A percentile compares a stretch with the other conserved stretches of the same genome.
These are phyloP conservation scores for Fraxinus xanthoxyloides DNA, from an alignment of 305 asterid genomes.

Conservation along the genomic window DNA sequence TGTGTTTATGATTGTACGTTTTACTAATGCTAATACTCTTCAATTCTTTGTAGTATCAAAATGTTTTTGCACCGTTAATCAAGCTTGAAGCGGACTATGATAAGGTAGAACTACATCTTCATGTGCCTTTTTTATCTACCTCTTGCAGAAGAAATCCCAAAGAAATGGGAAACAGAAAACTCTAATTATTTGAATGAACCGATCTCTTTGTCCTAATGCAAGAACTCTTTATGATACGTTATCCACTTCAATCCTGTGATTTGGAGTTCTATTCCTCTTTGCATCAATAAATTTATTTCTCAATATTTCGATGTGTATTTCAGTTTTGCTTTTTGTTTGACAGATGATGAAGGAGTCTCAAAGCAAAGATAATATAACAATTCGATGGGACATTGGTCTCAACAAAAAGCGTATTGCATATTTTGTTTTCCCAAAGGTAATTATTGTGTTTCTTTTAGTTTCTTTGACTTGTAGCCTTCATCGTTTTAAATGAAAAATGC, in stretches of 20 bases:
- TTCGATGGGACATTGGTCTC: constrained; percentile 99
- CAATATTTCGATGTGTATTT: constrained; percentile 2
- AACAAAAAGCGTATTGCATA: constrained; percentile 97
- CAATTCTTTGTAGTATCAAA: constrained; percentile 78
- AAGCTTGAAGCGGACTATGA: constrained; percentile 99
- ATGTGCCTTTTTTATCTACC: not conserved
- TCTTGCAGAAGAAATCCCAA: not conserved
- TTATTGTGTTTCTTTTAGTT: constrained; percentile 9
- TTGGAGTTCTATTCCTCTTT: not conserved
- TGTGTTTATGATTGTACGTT: constrained; percentile 8
- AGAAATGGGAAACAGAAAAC: not conserved
- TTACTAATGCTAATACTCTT: constrained; percentile 21
- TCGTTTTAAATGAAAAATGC: constrained; percentile 19
- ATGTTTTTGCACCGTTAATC: constrained; percentile 95
- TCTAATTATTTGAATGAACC: not conserved
- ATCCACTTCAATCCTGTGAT: not conserved
- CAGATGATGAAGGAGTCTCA: constrained; percentile 99
- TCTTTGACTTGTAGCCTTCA: not conserved
- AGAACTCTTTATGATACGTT: not conserved
- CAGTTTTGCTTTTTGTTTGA: constrained; percentile 27
- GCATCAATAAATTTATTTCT: not conserved
- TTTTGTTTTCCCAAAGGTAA: constrained; percentile 95
- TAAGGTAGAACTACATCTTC: constrained; percentile 53
- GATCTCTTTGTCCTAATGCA: not conserved
- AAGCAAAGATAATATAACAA: constrained; percentile 89